Conservation (phyloP, 2,329 filamentous ascomycete species). For the Pseudogymnoascus sp. region DNA sequence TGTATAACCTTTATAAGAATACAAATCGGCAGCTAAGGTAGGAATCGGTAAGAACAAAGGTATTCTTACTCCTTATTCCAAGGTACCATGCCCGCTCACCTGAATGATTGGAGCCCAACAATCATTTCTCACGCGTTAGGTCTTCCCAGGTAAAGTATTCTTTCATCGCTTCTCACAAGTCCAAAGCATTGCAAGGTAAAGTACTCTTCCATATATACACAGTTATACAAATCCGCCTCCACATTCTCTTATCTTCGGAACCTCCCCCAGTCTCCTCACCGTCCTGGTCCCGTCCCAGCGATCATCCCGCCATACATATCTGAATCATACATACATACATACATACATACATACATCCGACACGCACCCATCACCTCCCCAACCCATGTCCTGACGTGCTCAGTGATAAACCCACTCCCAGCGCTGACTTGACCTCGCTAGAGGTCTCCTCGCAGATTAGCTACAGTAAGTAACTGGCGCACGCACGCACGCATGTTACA, state of each 20-base stretch:
- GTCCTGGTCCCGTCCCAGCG: too few relatives aligned
- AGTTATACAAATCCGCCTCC: not conserved
- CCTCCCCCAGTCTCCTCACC: too few relatives aligned
- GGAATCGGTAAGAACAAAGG: not conserved
- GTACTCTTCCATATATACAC: not conserved
- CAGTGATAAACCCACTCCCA: not conserved
- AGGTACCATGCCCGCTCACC: not conserved
- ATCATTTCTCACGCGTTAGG: not conserved
- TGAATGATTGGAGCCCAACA: not conserved
- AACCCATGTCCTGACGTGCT: slow-evolving; percentile 1
- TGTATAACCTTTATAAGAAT: not conserved
- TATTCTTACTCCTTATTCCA: not conserved
- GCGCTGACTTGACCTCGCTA: not conserved
- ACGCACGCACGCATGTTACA: not conserved
- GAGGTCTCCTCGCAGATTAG: not conserved
- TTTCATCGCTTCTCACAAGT: too few relatives aligned
- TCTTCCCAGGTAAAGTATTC: not conserved
- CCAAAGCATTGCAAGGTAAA: not conserved
- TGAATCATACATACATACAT: not conserved
- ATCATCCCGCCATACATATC: too few relatives aligned
- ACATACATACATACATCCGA: not conserved
- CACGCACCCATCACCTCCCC: not conserved
- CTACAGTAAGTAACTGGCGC: not conserved
- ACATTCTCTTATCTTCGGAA: too few relatives aligned
- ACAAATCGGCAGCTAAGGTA: not conserved